phyloP scores from a whole-genome alignment of 768 basidiomycete species.

The Mycena galopus region DNA sequence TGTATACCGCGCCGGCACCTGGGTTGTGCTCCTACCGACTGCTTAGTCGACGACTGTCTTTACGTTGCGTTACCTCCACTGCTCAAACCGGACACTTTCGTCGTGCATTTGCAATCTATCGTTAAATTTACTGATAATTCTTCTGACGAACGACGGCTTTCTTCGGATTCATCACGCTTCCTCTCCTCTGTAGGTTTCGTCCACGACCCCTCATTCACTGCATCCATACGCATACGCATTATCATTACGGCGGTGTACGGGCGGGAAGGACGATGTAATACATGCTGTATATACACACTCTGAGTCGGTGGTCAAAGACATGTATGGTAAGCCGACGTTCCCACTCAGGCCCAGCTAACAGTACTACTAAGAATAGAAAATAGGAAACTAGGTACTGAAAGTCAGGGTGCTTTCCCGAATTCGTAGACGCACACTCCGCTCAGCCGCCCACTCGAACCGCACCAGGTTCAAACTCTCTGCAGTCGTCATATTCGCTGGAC shows the following conservation, averaged over 20 bases:
- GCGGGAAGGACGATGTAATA: constrained; percentile 26
- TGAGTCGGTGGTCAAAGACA: not conserved
- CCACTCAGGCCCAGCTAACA: too few relatives aligned
- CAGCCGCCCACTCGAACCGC: constrained; percentile 86
- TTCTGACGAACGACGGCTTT: constrained; percentile 24
- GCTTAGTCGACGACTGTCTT: constrained; percentile 25
- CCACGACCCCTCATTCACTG: constrained; percentile 10
- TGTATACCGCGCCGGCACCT: not conserved
- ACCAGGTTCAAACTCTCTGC: constrained; percentile 80
- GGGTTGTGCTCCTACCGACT: not conserved
- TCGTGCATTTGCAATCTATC: constrained; percentile 19
- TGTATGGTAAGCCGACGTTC: not conserved
- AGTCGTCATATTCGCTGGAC: constrained; percentile 53
- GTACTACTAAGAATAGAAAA: too few relatives aligned
- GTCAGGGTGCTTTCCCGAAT: constrained; percentile 88
- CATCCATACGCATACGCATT: constrained; percentile 19
- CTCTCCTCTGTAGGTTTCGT: constrained; percentile 14
- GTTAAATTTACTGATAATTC: constrained; percentile 29
- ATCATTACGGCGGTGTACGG: constrained; percentile 25
- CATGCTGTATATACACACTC: constrained; percentile 4
- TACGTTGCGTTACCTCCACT: constrained; percentile 13
- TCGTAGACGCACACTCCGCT: constrained; percentile 84
- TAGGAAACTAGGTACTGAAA: constrained; percentile 74
- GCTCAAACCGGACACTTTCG: constrained; percentile 7
- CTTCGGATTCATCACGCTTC: constrained; percentile 11